phyloP scores from a whole-genome alignment of 805 yeast species.

The Teunomyces kruisii region DNA sequence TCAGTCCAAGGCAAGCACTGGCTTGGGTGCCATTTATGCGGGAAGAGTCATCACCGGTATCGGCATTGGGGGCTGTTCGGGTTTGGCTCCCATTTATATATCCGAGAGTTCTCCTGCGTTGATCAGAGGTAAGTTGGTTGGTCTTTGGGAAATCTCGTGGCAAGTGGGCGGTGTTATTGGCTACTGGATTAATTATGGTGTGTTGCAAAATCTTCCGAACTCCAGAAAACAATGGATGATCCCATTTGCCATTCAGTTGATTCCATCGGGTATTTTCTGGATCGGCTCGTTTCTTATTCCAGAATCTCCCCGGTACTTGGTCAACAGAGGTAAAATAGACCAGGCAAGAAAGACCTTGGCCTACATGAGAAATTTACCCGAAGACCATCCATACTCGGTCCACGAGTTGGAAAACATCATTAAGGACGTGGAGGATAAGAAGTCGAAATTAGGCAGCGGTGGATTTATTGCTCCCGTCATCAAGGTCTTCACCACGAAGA shows the following conservation, averaged over 20 bases:
- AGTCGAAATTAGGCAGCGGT: slow-evolving; percentile 28
- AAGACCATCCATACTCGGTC: slow-evolving; percentile 37
- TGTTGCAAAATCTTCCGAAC: slow-evolving; percentile 31
- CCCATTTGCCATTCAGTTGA: slow-evolving; percentile 47
- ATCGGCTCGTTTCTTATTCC: slow-evolving; percentile 38
- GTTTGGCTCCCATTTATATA: slow-evolving; percentile 49
- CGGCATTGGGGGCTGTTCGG: slow-evolving; percentile 53
- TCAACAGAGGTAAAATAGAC: slow-evolving; percentile 33
- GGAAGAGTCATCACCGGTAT: slow-evolving; percentile 55
- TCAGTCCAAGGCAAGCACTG: slow-evolving; percentile 28
- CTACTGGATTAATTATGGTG: slow-evolving; percentile 52
- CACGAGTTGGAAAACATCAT: slow-evolving; percentile 36
- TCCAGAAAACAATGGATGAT: slow-evolving; percentile 45
- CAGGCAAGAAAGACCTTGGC: slow-evolving; percentile 34
- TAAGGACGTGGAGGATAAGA: slow-evolving; percentile 22
- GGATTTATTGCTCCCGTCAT: slow-evolving; percentile 42
- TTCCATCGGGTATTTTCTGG: slow-evolving; percentile 46
- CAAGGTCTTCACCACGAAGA: slow-evolving; percentile 27
- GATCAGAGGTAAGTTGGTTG: slow-evolving; percentile 46
- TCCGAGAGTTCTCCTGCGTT: slow-evolving; percentile 46
- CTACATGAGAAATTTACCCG: slow-evolving; percentile 37
- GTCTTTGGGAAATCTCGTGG: slow-evolving; percentile 51
- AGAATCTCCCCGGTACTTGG: slow-evolving; percentile 48
- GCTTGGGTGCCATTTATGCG: slow-evolving; percentile 48
- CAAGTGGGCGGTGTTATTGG: slow-evolving; percentile 49